Evolutionary conservation across 345 rosid species (phyloP).

Genomic region (Durio zibethinus): DNA sequence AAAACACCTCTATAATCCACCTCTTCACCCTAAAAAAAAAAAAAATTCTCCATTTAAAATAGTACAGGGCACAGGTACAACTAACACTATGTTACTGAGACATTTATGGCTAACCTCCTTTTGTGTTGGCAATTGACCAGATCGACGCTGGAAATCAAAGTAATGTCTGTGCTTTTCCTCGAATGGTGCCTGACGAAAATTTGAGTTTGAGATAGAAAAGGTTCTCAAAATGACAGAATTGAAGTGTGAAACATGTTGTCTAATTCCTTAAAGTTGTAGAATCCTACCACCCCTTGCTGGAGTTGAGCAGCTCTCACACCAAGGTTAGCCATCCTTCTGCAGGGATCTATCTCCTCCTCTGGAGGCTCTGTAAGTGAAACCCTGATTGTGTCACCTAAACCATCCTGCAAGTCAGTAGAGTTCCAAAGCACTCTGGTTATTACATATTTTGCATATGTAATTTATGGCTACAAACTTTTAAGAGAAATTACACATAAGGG

Average conservation of each 20-base stretch:
- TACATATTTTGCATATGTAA: background rate
- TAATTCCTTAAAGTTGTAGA: slow-evolving; percentile 12
- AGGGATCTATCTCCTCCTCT: slow-evolving; percentile 96
- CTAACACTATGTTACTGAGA: background rate
- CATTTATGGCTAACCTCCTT: slow-evolving; percentile 64
- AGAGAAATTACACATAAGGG: slow-evolving; percentile 2
- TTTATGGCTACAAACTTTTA: background rate
- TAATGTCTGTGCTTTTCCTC: slow-evolving; percentile 84
- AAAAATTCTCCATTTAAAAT: slow-evolving; percentile 12
- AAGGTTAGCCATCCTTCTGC: slow-evolving; percentile 82
- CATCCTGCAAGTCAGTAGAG: slow-evolving; percentile 59
- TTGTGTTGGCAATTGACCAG: slow-evolving; percentile 86
- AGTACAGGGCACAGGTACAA: background rate
- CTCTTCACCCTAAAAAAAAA: slow-evolving; percentile 68
- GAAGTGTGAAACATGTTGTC: slow-evolving; percentile 12
- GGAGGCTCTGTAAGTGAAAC: slow-evolving; percentile 96
- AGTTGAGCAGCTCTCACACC: slow-evolving; percentile 78
- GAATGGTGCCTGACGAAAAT: slow-evolving; percentile 66
- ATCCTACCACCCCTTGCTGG: slow-evolving; percentile 90
- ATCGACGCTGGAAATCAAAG: slow-evolving; percentile 30
- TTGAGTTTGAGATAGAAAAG: background rate
- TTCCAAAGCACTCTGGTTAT: background rate
- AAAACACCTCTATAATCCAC: slow-evolving; percentile 91
- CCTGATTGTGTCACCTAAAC: slow-evolving; percentile 96
- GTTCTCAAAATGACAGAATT: slow-evolving; percentile 3